Conservation (phyloP, 2,329 filamentous ascomycete species). For the Didymosphaeria variabile region DNA sequence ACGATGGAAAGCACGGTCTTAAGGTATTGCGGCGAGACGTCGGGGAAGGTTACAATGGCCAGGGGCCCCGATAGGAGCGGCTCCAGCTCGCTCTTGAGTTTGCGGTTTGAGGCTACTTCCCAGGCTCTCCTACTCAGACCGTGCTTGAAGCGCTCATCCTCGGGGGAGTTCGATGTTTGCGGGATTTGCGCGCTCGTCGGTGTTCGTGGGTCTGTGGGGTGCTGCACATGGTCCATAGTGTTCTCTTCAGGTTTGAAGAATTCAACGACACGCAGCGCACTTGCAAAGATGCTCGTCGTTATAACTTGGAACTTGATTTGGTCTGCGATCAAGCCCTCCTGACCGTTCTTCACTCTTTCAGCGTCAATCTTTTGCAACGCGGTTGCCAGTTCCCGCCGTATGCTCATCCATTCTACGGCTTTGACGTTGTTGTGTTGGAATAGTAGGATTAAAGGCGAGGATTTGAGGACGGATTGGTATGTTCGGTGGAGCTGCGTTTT, state of each 20-base stretch:
- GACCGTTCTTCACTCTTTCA: conserved; percentile 69
- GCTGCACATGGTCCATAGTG: conserved; percentile 30
- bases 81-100: conserved; percentile 69
- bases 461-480: conserved; percentile 88
- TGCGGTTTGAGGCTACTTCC: conserved; percentile 58
- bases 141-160: conserved; percentile 67
- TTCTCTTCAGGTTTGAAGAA: conserved; percentile 66
- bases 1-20: conserved; percentile 83
- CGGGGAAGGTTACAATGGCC: conserved; percentile 80
- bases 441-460: conserved; percentile 83
- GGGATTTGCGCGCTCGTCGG: conserved; percentile 45
- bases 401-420: conserved; percentile 76
- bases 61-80: conserved; percentile 84
- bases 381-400: conserved; percentile 72
- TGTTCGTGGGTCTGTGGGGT: conserved; percentile 43
- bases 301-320: conserved; percentile 81
- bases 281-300: conserved; percentile 87
- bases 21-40: conserved; percentile 83
- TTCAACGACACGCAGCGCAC: conserved; percentile 85
- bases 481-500: conserved; percentile 89
- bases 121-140: conserved; percentile 67
- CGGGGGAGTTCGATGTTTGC: conserved; percentile 36
- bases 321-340: conserved; percentile 59
- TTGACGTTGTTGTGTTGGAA: conserved; percentile 84
- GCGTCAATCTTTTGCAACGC: conserved; percentile 73